Evolutionary conservation across 106 monocot genomes (phyloP).

Genomic region (Dioscorea dumetorum): DNA sequence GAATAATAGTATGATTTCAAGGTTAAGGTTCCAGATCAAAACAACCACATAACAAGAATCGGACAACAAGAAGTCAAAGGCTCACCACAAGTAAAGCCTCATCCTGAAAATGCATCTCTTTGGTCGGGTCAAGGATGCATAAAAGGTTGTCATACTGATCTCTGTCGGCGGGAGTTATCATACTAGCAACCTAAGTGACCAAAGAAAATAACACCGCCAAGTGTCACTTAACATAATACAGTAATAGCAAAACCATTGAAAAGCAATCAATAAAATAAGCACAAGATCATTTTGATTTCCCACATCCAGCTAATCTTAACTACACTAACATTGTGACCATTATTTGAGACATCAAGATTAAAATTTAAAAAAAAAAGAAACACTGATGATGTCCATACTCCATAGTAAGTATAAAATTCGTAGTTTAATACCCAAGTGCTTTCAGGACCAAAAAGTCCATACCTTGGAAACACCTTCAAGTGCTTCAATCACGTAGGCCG

Average conservation of each 20-base stretch:
- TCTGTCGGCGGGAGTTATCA: slow-evolving; percentile 24
- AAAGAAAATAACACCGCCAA: neutral
- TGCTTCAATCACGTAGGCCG: neutral
- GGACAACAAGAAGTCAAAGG: neutral
- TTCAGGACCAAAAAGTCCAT: neutral
- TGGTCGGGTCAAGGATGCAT: slow-evolving; percentile 26
- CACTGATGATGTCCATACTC: no score
- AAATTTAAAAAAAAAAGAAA: no score
- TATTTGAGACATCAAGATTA: no score
- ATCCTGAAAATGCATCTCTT: slow-evolving; percentile 27
- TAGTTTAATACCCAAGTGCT: no score
- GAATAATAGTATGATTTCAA: neutral
- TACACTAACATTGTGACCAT: no score
- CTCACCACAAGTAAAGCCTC: slow-evolving; percentile 52
- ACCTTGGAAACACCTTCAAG: slow-evolving; percentile 1
- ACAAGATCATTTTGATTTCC: no score
- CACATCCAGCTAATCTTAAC: no score
- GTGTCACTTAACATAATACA: neutral
- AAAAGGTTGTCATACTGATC: slow-evolving; percentile 39
- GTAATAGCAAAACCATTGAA: no score
- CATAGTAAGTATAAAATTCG: no score
- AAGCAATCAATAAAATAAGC: no score
- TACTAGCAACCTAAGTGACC: slow-evolving; percentile 19
- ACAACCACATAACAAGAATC: neutral
- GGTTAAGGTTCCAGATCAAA: neutral